These are phyloP conservation scores for Skeletonema tropicum DNA, from an alignment of 108 stramenopile species.

Conservation along the genomic window DNA sequence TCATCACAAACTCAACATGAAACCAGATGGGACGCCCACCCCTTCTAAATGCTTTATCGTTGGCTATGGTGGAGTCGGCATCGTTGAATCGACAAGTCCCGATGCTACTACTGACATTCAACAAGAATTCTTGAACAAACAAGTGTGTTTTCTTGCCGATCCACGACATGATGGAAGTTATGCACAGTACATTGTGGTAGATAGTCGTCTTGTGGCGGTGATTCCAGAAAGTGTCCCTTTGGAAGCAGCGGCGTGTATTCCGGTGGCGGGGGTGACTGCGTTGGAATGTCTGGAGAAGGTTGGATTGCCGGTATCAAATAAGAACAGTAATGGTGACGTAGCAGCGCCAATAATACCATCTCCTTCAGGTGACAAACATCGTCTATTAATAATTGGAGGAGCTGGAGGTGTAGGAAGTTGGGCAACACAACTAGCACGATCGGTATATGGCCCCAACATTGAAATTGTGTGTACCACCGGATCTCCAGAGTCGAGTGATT, in stretches of 20 bases:
- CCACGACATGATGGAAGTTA: conserved; percentile 48
- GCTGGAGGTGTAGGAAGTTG: conserved; percentile 66
- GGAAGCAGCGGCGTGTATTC: conserved; percentile 40
- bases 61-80: conserved; percentile 56
- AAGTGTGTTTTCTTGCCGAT: conserved; percentile 51
- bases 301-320: conserved; percentile 13
- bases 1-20: conserved; percentile 47
- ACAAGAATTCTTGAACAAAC: conserved; percentile 14
- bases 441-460: conserved; percentile 36
- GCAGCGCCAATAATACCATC: neutral
- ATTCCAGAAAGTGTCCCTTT: conserved; percentile 24
- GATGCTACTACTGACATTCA: conserved; percentile 5
- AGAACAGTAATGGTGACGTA: neutral
- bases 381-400: conserved; percentile 52
- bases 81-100: conserved; percentile 20
- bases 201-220: conserved; percentile 31
- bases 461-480: conserved; percentile 54
- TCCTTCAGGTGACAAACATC: neutral
- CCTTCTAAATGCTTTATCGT: conserved; percentile 39
- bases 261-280: conserved; percentile 57
- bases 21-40: conserved; percentile 10
- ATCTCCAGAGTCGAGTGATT: conserved; percentile 25
- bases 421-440: conserved; percentile 32
- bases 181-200: conserved; percentile 46
- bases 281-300: conserved; percentile 53